A percentile compares a stretch with the other conserved stretches of the same genome.
Evolutionary conservation across 495 filamentous ascomycete genomes (phyloP).

Genomic region (Penicillium longicatenatum): DNA sequence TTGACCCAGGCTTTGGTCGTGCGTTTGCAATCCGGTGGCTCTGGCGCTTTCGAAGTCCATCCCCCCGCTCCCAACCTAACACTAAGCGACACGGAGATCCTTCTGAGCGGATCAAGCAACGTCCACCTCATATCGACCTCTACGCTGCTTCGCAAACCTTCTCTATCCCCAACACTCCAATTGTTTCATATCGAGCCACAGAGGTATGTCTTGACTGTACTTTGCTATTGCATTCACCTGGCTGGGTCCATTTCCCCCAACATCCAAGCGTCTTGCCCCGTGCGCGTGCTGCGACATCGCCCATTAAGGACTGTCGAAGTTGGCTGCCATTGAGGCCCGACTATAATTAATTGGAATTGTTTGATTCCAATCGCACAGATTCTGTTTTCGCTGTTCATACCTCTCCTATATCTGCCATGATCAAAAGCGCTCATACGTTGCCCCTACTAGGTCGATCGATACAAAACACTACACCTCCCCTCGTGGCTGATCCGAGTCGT

Average conservation of each 20-base stretch:
- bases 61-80: slow-evolving; percentile 41
- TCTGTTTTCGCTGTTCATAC: not conserved
- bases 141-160: slow-evolving; percentile 16
- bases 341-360: not conserved
- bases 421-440: slow-evolving; percentile 31
- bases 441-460: slow-evolving; percentile 37
- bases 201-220: slow-evolving; percentile 23
- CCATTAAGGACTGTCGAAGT: slow-evolving; percentile 12
- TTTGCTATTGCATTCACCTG: slow-evolving; percentile 9
- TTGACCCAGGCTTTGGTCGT: slow-evolving; percentile 14
- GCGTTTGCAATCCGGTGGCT: slow-evolving; percentile 21
- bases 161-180: slow-evolving; percentile 17
- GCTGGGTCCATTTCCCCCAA: slow-evolving; percentile 5
- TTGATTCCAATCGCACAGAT: not conserved
- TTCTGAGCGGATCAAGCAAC: slow-evolving; percentile 36
- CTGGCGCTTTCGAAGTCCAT: slow-evolving; percentile 28
- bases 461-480: slow-evolving; percentile 26
- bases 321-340: slow-evolving; percentile 19
- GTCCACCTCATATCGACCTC: slow-evolving; percentile 35
- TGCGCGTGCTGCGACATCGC: slow-evolving; percentile 30
- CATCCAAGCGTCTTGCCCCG: slow-evolving; percentile 25
- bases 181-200: slow-evolving; percentile 19
- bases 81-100: slow-evolving; percentile 53
- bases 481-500: slow-evolving; percentile 29
- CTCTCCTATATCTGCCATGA: not conserved